Conservation (phyloP, 345 rosid genomes). For the Pugionium cornutum region DNA sequence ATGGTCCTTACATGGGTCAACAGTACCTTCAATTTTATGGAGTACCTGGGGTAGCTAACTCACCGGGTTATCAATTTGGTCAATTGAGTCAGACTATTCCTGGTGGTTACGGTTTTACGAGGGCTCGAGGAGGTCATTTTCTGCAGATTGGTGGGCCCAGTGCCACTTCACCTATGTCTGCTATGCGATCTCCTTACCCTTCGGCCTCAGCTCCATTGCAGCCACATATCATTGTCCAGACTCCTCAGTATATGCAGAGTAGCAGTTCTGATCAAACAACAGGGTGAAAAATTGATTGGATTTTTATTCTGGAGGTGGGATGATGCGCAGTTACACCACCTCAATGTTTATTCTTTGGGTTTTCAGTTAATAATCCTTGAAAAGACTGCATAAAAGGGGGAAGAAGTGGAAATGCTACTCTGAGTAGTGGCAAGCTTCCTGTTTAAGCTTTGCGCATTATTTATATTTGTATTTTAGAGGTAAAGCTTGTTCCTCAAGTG, state of each 20-base stretch:
- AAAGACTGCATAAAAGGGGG: slow-evolving; percentile 26
- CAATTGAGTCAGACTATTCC: slow-evolving; percentile 69
- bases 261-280: slow-evolving; percentile 82
- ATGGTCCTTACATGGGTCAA: slow-evolving; percentile 72
- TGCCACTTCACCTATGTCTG: slow-evolving; percentile 60
- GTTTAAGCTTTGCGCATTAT: slow-evolving; percentile 77
- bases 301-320: slow-evolving; percentile 23
- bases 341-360: background rate
- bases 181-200: slow-evolving; percentile 74
- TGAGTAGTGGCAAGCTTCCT: slow-evolving; percentile 69
- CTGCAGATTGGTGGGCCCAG: slow-evolving; percentile 61
- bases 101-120: slow-evolving; percentile 65
- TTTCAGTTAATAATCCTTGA: slow-evolving; percentile 29
- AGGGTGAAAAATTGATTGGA: slow-evolving; percentile 67
- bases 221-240: slow-evolving; percentile 66
- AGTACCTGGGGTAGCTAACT: slow-evolving; percentile 60
- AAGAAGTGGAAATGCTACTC: slow-evolving; percentile 60
- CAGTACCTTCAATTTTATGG: slow-evolving; percentile 87
- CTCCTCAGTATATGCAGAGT: slow-evolving; percentile 78
- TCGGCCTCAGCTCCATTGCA: slow-evolving; percentile 63
- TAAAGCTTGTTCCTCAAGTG: slow-evolving; percentile 27
- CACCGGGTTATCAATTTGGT: slow-evolving; percentile 68
- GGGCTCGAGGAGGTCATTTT: slow-evolving; percentile 71
- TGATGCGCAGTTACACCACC: background rate
- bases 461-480: slow-evolving; percentile 83